phyloP scores from a whole-genome alignment of 495 filamentous ascomycete genomes.

The Lophiotrema nucula region DNA sequence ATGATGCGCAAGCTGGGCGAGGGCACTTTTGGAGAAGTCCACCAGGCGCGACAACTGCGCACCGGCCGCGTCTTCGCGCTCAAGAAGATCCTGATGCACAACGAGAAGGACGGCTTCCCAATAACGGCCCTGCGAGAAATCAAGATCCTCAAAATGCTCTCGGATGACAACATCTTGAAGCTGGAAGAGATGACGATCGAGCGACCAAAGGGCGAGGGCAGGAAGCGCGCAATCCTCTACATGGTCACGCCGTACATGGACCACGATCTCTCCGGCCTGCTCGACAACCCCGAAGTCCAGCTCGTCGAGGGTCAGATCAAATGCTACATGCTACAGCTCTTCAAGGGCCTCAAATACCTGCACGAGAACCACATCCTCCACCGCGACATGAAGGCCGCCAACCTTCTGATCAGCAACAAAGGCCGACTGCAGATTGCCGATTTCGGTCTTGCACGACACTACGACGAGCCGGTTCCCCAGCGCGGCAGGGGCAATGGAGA shows the following conservation, averaged over 20 bases:
- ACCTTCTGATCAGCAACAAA: conserved; percentile 91
- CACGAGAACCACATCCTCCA: conserved; percentile 90
- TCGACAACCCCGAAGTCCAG: conserved; percentile 87
- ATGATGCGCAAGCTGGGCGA: conserved; percentile 90
- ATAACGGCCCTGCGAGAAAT: conserved; percentile 84
- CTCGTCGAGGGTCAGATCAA: conserved; percentile 92
- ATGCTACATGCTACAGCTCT: conserved; percentile 92
- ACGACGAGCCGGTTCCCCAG: conserved; percentile 79
- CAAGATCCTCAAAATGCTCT: conserved; percentile 91
- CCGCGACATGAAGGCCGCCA: conserved; percentile 98
- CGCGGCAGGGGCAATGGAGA: conserved; percentile 80
- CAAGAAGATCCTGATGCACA: conserved; percentile 93
- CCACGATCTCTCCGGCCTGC: conserved; percentile 90
- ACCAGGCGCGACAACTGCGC: conserved; percentile 77
- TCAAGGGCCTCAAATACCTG: conserved; percentile 85
- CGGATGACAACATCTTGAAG: conserved; percentile 81
- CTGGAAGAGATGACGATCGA: conserved; percentile 97
- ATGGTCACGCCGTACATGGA: conserved; percentile 99
- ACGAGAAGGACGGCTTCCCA: conserved; percentile 80
- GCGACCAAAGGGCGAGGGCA: conserved; percentile 68
- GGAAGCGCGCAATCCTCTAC: conserved; percentile 85
- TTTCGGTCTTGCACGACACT: conserved; percentile 92
- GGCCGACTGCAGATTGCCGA: conserved; percentile 96
- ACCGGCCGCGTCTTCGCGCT: conserved; percentile 74
- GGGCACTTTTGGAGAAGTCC: conserved; percentile 95